Evolutionary conservation across 345 rosid species (phyloP).

Genomic region (Cardamine occulta): DNA sequence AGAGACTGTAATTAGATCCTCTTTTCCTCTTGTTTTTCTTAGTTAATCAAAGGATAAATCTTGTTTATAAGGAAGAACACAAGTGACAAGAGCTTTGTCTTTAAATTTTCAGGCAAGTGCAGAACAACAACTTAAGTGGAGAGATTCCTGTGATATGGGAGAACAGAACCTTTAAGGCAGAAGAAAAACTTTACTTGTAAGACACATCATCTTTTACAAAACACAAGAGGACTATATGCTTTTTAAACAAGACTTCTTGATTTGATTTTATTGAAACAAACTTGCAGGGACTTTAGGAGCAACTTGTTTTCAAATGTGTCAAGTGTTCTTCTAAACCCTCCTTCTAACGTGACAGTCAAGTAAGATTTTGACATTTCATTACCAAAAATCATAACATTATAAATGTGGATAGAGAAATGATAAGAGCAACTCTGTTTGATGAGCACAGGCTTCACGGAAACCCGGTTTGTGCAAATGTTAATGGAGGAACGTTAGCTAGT

Average conservation of each 20-base stretch:
- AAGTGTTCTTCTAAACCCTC: constrained; percentile 51
- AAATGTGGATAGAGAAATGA: neutral
- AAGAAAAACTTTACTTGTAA: constrained; percentile 47
- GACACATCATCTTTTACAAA: constrained; percentile 11
- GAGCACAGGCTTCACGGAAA: constrained; percentile 66
- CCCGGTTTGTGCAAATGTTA: constrained; percentile 54
- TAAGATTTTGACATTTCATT: constrained; percentile 28
- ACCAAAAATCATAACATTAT: neutral
- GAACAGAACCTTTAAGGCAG: constrained; percentile 31
- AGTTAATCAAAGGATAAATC: neutral
- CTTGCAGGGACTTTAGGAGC: constrained; percentile 57
- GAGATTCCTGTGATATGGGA: constrained; percentile 57
- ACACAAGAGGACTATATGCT: neutral
- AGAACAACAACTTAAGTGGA: constrained; percentile 52
- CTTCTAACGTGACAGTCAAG: constrained; percentile 58
- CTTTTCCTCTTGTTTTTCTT: constrained; percentile 7
- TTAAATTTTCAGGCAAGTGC: constrained; percentile 45
- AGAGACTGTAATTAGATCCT: constrained; percentile 53
- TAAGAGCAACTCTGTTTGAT: constrained; percentile 29
- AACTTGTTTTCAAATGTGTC: constrained; percentile 55
- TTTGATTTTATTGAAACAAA: neutral
- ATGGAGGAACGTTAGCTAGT: constrained; percentile 39
- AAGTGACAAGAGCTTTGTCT: neutral
- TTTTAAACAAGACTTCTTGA: neutral
- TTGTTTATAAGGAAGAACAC: neutral